Percentiles rank a stretch among this genome's conserved stretches.
phyloP scores from a whole-genome alignment of 2,329 filamentous ascomycete genomes.

The Ceratocystis lukuohia region DNA sequence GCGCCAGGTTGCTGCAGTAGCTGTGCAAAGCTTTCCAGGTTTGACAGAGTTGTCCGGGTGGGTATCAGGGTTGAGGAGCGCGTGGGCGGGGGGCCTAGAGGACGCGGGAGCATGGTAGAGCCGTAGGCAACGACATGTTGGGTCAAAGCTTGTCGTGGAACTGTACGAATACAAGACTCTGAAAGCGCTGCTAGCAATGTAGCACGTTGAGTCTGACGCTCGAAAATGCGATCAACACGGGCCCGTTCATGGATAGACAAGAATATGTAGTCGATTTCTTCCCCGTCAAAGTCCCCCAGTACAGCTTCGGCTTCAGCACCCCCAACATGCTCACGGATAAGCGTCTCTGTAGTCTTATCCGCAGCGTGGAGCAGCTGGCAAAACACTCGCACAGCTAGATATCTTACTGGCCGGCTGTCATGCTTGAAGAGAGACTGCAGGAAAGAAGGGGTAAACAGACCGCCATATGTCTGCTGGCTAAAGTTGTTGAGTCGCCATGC shows the following conservation, averaged over 20 bases:
- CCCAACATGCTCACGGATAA: constrained; percentile 54
- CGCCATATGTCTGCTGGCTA: constrained; percentile 54
- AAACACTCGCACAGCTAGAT: constrained; percentile 69
- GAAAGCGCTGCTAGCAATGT: constrained; percentile 7
- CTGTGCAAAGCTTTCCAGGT: constrained; percentile 55
- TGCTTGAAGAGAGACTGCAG: constrained; percentile 57
- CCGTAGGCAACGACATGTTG: constrained; percentile 51
- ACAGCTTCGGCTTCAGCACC: constrained; percentile 45
- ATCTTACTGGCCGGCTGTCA: constrained; percentile 49
- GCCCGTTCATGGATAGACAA: constrained; percentile 45
- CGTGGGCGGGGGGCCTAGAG: constrained; percentile 31
- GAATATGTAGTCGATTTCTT: constrained; percentile 65
- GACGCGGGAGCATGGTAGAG: constrained; percentile 51
- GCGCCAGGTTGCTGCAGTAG: constrained; percentile 56
- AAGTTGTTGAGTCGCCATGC: constrained; percentile 69
- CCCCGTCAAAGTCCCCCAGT: constrained; percentile 61
- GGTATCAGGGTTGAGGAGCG: constrained; percentile 30
- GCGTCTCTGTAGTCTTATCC: constrained; percentile 61
- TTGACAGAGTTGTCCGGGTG: constrained; percentile 59
- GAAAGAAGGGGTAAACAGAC: constrained; percentile 49
- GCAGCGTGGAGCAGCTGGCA: constrained; percentile 66
- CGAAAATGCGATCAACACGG: constrained; percentile 30
- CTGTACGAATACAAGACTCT: constrained; percentile 15
- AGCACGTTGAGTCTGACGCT: constrained; percentile 9
- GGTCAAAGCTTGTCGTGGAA: constrained; percentile 37